A percentile compares a stretch with the other conserved stretches of the same genome.
phyloP scores from a whole-genome alignment of 2,329 filamentous ascomycete genomes.

The Fusarium globosum region DNA sequence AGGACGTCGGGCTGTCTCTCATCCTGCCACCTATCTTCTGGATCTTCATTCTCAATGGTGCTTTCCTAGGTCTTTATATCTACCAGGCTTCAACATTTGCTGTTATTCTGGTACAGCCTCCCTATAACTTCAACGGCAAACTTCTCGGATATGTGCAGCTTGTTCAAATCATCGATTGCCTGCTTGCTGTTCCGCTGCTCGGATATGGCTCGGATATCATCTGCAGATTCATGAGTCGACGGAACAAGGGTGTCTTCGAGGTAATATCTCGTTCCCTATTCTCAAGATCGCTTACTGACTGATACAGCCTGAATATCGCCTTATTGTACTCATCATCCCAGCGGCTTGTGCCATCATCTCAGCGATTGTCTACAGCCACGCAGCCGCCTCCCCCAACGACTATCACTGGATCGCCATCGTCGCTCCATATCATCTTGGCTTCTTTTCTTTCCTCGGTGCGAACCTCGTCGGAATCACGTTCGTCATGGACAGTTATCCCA shows the following conservation, averaged over 20 bases:
- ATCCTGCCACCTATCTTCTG: not conserved
- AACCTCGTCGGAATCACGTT: constrained; percentile 12
- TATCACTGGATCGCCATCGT: constrained; percentile 20
- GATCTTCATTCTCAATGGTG: constrained; percentile 16
- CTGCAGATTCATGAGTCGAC: constrained; percentile 12
- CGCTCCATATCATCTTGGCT: not conserved
- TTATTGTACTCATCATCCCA: not conserved
- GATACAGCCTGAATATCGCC: not conserved
- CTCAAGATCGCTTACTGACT: not conserved
- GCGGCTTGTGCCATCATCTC: not conserved
- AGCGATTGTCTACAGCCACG: not conserved
- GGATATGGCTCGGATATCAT: not conserved
- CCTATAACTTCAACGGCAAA: not conserved
- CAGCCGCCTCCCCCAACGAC: not conserved
- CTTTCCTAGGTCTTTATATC: constrained; percentile 14
- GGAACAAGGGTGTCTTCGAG: not conserved
- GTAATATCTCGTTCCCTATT: fast-evolving
- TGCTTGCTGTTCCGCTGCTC: not conserved
- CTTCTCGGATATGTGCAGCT: constrained; percentile 9
- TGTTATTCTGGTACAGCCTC: not conserved
- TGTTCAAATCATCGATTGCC: not conserved
- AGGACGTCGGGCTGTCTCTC: not conserved
- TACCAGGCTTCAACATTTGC: constrained; percentile 13
- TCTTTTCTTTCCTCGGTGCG: constrained; percentile 4
- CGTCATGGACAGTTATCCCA: constrained; percentile 15